Conservation (phyloP, 106 monocot genomes). For the Cymbidium sinense region DNA sequence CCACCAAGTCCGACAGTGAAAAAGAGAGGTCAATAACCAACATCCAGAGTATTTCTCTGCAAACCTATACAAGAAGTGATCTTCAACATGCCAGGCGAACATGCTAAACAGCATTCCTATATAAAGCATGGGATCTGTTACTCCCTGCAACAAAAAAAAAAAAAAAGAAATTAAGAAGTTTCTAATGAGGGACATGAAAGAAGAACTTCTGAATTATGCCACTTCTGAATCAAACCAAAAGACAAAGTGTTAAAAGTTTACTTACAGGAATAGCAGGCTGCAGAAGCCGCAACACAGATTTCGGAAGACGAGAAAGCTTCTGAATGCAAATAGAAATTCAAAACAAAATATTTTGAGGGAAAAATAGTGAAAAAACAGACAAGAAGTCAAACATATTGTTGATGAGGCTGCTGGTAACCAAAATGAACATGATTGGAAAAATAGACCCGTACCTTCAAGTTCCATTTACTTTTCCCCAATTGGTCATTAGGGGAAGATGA, state of each 20-base stretch:
- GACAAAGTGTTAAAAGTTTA: neutral
- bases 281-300: slow-evolving; percentile 63
- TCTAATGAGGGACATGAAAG: slow-evolving; percentile 8
- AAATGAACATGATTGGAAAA: neutral
- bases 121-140: slow-evolving; percentile 97
- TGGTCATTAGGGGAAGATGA: slow-evolving; percentile 77
- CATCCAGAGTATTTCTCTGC: neutral
- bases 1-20: neutral
- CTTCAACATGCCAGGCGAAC: slow-evolving; percentile 99
- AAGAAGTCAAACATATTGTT: too few relatives aligned
- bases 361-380: too few relatives aligned
- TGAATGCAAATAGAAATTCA: slow-evolving; percentile 18
- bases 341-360: neutral
- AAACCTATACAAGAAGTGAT: slow-evolving; percentile 95
- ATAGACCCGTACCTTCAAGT: slow-evolving; percentile 58
- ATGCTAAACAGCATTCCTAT: slow-evolving; percentile 98
- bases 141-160: slow-evolving; percentile 52
- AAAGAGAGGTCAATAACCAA: neutral
- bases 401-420: neutral
- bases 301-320: slow-evolving; percentile 66
- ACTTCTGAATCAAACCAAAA: neutral
- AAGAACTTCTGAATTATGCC: slow-evolving; percentile 3
- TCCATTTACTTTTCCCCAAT: slow-evolving; percentile 91
- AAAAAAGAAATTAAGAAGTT: neutral
- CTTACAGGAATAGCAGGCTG: slow-evolving; percentile 66